Evolutionary conservation across 805 yeast species (phyloP), one percentile per base, ranked within the genome.

Genomic region (Candida insectorum): DNA sequence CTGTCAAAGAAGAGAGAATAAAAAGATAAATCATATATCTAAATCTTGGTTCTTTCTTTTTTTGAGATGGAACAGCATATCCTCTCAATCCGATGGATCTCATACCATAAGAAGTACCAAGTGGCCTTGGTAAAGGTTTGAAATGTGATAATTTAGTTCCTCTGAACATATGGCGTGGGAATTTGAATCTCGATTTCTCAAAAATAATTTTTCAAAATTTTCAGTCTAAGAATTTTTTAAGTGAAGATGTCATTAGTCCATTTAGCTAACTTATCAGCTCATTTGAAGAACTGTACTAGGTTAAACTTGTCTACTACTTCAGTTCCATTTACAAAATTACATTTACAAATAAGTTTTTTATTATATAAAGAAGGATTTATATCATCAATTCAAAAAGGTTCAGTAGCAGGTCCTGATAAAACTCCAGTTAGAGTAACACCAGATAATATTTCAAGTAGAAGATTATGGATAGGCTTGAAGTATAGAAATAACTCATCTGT

Each of bases 391-490:
- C 94, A 85, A 51, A 76, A 85, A 51, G 98, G 98, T 3, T 83
- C 91, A 6, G 66, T 76, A 2, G 55, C 73, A 7, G 96, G 96
- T 1, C 97, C 98, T 10, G 97, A 93, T 56, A 54, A 65, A 28
- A 65, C 65, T 2, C 82, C 89, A 1, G 78, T 77, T 4, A 88
- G 82, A 26, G 84, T 79, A 15, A 88, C 97, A 0, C 88, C 83
- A 21, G 95, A 85, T 54, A 89, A 91, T 53, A 77, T 93, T 19
- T 61, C 95, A 13, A 74, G 89, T 1, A 78, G 97, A 52, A 73
- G 95, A 47, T 71, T 93, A 31, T 93, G 98, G 98, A 58, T 93
- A 14, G 94, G 89, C 2, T 67, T 93, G 56, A 93, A 93, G 57
- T 93, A 93, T 58, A 77, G 91, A 52, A 77, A 86, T 44, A 77